These are phyloP conservation scores for Magnolia sinica DNA, from an alignment of 164 flowering plant species.

Conservation along the genomic window DNA sequence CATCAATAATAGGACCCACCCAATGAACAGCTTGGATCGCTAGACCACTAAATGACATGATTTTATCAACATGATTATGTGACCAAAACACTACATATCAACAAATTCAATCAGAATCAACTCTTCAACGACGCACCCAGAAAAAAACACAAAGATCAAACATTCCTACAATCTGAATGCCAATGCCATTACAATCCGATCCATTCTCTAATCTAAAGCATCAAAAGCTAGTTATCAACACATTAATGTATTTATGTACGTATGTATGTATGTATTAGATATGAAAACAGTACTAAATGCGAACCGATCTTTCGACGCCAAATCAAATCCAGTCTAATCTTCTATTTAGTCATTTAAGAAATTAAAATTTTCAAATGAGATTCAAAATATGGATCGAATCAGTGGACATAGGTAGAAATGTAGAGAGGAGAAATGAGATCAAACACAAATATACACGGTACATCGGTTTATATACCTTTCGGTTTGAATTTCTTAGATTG, in stretches of 20 bases:
- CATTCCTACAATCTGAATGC: neutral
- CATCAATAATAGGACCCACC: neutral
- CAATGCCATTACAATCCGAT: neutral
- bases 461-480: neutral
- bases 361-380: too few species aligned
- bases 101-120: neutral
- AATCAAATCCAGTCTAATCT: neutral
- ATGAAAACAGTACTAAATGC: neutral
- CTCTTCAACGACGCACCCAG: neutral
- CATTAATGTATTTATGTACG: too few species aligned
- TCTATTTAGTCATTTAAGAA: neutral
- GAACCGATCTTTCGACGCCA: neutral
- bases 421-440: neutral
- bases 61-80: too few species aligned
- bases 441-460: neutral
- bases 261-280: neutral
- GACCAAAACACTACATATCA: too few species aligned
- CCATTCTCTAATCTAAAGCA: neutral
- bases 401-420: neutral
- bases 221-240: neutral
- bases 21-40: too few species aligned
- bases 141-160: neutral
- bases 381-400: neutral
- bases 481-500: neutral
- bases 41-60: too few species aligned